These are phyloP conservation scores for Saccharomycodes ludwigii DNA, from an alignment of 805 yeast genomes.

Conservation along the genomic window DNA sequence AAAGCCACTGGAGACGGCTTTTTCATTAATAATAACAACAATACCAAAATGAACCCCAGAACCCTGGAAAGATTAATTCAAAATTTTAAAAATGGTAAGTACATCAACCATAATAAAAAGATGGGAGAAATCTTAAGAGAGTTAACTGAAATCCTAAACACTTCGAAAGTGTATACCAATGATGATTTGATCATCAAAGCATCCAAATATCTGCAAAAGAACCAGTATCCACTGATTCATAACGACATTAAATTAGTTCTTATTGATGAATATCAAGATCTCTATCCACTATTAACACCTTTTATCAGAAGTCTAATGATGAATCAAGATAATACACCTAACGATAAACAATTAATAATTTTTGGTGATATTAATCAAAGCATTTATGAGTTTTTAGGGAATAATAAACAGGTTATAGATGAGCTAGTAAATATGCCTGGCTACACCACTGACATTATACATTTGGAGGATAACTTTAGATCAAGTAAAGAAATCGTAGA, in stretches of 20 bases:
- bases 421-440: conserved; percentile 12
- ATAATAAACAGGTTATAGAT: conserved; percentile 26
- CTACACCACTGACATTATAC: conserved; percentile 13
- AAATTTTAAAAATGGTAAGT: conserved; percentile 12
- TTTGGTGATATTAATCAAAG: conserved; percentile 68
- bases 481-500: conserved; percentile 44
- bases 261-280: conserved; percentile 68
- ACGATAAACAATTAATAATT: conserved; percentile 43
- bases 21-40: neutral
- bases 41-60: neutral
- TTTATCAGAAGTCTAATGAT: conserved; percentile 29
- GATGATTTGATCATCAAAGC: conserved; percentile 20
- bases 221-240: neutral
- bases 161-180: conserved; percentile 23
- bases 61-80: conserved; percentile 13
- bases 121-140: conserved; percentile 12
- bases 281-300: conserved; percentile 37
- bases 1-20: neutral
- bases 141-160: conserved; percentile 19
- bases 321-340: too few species aligned
- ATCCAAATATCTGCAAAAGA: conserved; percentile 7
- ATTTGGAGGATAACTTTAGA: conserved; percentile 44
- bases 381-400: conserved; percentile 55
- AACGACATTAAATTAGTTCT: conserved; percentile 27
- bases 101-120: conserved; percentile 2